A percentile compares a stretch with the other conserved stretches of the same genome.
These are phyloP conservation scores for Zostera marina DNA, from an alignment of 116 monocot genomes.

Conservation along the genomic window DNA sequence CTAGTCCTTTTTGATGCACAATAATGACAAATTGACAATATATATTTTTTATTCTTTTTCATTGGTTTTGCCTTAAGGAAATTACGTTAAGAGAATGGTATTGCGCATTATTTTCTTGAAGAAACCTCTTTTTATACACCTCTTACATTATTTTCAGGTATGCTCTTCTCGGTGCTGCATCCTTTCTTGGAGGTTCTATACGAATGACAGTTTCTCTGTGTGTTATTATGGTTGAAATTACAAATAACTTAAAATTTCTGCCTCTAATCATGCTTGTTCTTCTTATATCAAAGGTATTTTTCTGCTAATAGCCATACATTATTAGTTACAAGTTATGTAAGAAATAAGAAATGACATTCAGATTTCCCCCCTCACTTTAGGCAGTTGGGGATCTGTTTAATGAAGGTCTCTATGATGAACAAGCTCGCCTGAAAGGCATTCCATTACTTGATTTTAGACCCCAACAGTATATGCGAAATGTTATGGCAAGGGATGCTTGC, in stretches of 20 bases:
- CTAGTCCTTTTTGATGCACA: no score
- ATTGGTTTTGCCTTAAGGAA: no score
- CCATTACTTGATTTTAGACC: conserved; percentile 93
- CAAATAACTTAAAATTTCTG: conserved; percentile 89
- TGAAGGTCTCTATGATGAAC: conserved; percentile 88
- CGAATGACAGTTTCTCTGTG: conserved; percentile 99
- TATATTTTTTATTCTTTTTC: no score
- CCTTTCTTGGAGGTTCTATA: conserved; percentile 99
- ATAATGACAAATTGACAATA: no score
- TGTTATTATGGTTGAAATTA: conserved; percentile 99
- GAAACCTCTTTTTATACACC: not conserved
- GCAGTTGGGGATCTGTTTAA: conserved; percentile 99
- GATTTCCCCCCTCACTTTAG: conserved; percentile 17
- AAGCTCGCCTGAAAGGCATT: conserved; percentile 79
- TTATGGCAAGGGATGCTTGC: conserved; percentile 76
- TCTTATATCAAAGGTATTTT: conserved; percentile 85
- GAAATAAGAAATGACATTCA: not conserved
- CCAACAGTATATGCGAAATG: conserved; percentile 82
- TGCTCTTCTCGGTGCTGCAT: conserved; percentile 98
- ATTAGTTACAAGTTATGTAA: not conserved
- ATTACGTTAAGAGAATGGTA: no score
- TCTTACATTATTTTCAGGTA: conserved; percentile 35
- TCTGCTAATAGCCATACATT: not conserved
- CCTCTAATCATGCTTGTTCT: conserved; percentile 99
- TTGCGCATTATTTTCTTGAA: no score